A percentile compares a stretch with the other conserved stretches of the same genome.
These are phyloP conservation scores for Penicillium nordicum DNA, from an alignment of 2,329 filamentous ascomycete species.

Conservation along the genomic window DNA sequence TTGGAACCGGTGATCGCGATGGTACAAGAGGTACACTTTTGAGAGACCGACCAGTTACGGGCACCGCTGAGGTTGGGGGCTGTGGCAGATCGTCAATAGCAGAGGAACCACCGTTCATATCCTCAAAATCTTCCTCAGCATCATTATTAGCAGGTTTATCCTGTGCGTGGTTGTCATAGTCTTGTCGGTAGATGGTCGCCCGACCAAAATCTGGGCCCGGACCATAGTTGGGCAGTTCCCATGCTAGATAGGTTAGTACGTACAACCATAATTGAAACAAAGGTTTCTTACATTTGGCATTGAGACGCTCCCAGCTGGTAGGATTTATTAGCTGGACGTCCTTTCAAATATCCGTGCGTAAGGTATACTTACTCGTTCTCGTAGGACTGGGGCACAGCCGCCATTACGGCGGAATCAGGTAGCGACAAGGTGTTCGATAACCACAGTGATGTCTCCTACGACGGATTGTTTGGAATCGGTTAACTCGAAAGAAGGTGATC, in stretches of 20 bases:
- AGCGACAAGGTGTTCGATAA: neutral
- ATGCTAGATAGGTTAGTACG: neutral
- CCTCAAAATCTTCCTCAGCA: neutral
- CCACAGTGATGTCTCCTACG: neutral
- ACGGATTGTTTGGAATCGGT: neutral
- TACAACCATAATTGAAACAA: neutral
- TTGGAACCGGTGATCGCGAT: neutral
- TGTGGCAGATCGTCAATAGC: neutral
- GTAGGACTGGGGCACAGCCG: neutral
- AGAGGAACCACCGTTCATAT: neutral
- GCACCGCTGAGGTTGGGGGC: neutral
- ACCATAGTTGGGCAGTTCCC: constrained; percentile 4
- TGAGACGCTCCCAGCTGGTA: neutral
- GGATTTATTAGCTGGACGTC: neutral
- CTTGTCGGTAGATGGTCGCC: neutral
- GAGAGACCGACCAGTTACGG: neutral
- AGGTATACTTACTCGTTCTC: neutral
- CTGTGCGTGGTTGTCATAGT: neutral
- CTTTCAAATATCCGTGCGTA: neutral
- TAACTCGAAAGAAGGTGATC: neutral
- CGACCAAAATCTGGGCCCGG: neutral
- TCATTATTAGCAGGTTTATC: neutral
- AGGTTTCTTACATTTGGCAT: constrained; percentile 1
- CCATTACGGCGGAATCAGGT: neutral
- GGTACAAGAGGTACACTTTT: neutral